Evolutionary conservation across 441 rosid species (phyloP).

Genomic region (Pelargonium australe): DNA sequence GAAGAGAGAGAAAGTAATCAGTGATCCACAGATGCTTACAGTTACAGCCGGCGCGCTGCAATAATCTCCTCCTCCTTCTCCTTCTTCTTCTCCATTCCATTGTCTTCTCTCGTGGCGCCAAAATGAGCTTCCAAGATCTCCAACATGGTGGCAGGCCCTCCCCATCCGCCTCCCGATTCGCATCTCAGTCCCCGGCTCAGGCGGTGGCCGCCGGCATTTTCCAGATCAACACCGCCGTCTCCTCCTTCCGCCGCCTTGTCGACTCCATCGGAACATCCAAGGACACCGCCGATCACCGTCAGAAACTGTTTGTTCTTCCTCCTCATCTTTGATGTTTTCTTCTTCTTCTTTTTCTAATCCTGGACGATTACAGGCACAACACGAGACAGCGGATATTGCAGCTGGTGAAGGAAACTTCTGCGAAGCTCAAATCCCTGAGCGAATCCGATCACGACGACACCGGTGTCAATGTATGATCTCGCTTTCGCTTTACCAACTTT

Average conservation of each 20-base stretch:
- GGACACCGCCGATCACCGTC: conserved; percentile 28
- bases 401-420: conserved; percentile 56
- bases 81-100: background rate
- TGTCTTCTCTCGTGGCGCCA: background rate
- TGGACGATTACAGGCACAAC: conserved; percentile 35
- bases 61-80: background rate
- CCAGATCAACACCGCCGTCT: conserved; percentile 65
- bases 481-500: background rate
- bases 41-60: too few species aligned
- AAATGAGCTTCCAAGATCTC: conserved; percentile 65
- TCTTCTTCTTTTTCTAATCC: background rate
- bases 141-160: conserved; percentile 32
- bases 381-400: conserved; percentile 58
- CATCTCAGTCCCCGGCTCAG: conserved; percentile 46
- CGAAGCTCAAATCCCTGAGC: conserved; percentile 54
- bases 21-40: too few species aligned
- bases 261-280: conserved; percentile 8
- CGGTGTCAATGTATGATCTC: conserved; percentile 31
- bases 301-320: conserved; percentile 28
- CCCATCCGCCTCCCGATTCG: conserved; percentile 19
- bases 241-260: conserved; percentile 32
- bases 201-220: conserved; percentile 63
- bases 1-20: too few species aligned
- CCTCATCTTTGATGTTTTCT: background rate
- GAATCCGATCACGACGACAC: conserved; percentile 42